These are phyloP conservation scores for Noccaea caerulescens DNA, from an alignment of 345 rosid genomes.

Conservation along the genomic window DNA sequence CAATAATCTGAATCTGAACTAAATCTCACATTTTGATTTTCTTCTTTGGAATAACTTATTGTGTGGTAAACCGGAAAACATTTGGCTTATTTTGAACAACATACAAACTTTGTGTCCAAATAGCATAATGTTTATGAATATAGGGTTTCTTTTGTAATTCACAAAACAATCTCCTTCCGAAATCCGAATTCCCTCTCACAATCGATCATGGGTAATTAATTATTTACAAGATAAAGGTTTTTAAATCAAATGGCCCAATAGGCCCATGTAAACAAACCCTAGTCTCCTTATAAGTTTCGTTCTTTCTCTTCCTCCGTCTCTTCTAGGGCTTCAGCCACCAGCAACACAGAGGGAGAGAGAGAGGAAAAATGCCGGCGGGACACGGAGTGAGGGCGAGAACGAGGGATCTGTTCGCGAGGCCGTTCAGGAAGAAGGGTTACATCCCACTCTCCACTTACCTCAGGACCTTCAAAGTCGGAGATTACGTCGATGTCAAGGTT, in stretches of 20 bases:
- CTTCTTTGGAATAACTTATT: too few species aligned
- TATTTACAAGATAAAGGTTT: too few species aligned
- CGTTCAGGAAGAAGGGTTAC: constrained; percentile 80
- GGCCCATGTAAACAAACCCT: constrained; percentile 28
- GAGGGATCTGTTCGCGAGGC: constrained; percentile 63
- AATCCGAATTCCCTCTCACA: too few species aligned
- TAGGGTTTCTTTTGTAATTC: too few species aligned
- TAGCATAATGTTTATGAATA: too few species aligned
- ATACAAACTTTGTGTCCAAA: too few species aligned
- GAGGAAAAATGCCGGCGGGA: constrained; percentile 58
- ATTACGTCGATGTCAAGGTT: constrained; percentile 70
- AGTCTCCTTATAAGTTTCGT: background rate
- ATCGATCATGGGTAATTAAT: too few species aligned
- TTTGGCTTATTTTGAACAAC: too few species aligned
- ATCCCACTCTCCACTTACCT: constrained; percentile 69
- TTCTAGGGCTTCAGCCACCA: constrained; percentile 28
- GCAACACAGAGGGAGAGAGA: background rate
- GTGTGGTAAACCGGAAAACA: too few species aligned
- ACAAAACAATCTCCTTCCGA: too few species aligned
- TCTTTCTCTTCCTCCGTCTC: background rate
- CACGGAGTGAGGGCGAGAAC: constrained; percentile 67
- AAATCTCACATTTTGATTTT: too few species aligned
- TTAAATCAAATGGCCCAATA: constrained; percentile 6
- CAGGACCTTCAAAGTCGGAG: constrained; percentile 68
- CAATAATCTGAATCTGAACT: background rate